Percentiles rank a stretch among this genome's conserved stretches.
Evolutionary conservation across 148 eudicot species (phyloP).

Genomic region (Fallopia convolvulus): DNA sequence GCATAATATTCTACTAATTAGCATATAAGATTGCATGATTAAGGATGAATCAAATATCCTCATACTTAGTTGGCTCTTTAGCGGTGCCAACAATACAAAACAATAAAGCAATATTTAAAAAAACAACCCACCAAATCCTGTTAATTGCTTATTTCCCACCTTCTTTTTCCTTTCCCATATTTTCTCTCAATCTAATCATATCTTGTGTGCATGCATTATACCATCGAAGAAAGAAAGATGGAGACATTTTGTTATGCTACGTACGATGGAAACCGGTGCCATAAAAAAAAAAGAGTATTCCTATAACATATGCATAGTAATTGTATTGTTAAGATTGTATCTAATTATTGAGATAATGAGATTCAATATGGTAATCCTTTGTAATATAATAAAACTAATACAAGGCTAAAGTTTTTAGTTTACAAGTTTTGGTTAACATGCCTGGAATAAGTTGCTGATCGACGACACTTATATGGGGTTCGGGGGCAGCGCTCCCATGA

Average conservation of each 20-base stretch:
- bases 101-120: neutral
- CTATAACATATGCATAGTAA: no score
- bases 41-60: neutral
- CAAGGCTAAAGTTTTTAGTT: no score
- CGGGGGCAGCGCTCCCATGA: no score
- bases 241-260: neutral
- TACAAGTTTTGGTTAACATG: no score
- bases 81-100: constrained; percentile 4
- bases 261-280: neutral
- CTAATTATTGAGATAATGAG: no score
- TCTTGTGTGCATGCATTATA: neutral
- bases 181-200: neutral
- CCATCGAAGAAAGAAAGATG: neutral
- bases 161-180: constrained; percentile 6
- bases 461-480: no score
- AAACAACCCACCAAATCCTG: neutral
- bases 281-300: no score
- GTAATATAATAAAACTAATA: no score
- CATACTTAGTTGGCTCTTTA: neutral
- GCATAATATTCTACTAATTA: neutral
- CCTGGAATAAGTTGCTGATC: no score
- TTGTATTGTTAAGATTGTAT: no score
- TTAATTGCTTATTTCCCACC: neutral
- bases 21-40: neutral
- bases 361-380: no score